Evolutionary conservation across 2,329 filamentous ascomycete genomes (phyloP).

Genomic region (Apiospora aurea): DNA sequence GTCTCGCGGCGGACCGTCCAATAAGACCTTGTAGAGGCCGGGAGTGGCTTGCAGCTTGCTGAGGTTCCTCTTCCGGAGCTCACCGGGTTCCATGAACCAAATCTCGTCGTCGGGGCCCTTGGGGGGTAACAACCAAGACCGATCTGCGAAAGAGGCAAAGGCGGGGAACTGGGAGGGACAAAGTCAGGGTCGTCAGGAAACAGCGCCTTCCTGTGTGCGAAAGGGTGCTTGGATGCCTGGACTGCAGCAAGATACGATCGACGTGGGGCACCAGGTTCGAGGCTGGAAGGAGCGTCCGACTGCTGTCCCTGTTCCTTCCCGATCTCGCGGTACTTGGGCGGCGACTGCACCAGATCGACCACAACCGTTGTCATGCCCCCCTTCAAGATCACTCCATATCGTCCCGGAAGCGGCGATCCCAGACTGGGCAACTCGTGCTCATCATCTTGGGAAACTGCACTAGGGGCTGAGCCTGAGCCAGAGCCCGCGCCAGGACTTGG

Average conservation of each 20-base stretch:
- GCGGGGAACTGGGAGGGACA: conserved; percentile 3
- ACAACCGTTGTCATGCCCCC: neutral
- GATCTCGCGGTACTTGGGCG: neutral
- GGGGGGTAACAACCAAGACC: neutral
- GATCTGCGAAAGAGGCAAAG: neutral
- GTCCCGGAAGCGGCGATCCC: neutral
- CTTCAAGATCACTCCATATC: neutral
- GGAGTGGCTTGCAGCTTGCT: neutral
- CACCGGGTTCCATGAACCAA: neutral
- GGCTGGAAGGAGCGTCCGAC: neutral
- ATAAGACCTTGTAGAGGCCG: neutral
- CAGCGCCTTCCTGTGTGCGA: neutral
- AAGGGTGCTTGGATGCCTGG: neutral
- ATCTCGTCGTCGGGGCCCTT: conserved; percentile 3
- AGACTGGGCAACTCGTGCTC: conserved; percentile 9
- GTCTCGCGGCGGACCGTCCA: neutral
- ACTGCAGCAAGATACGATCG: conserved; percentile 9
- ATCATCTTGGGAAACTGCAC: neutral
- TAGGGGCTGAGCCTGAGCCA: neutral
- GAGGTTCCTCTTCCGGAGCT: neutral
- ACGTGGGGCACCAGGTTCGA: neutral
- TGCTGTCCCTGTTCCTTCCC: conserved; percentile 6
- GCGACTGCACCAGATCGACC: conserved; percentile 15
- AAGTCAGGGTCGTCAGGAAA: neutral
- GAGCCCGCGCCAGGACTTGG: neutral